phyloP scores from a whole-genome alignment of 495 filamentous ascomycete genomes.

The Lasiosphaeria ovina region DNA sequence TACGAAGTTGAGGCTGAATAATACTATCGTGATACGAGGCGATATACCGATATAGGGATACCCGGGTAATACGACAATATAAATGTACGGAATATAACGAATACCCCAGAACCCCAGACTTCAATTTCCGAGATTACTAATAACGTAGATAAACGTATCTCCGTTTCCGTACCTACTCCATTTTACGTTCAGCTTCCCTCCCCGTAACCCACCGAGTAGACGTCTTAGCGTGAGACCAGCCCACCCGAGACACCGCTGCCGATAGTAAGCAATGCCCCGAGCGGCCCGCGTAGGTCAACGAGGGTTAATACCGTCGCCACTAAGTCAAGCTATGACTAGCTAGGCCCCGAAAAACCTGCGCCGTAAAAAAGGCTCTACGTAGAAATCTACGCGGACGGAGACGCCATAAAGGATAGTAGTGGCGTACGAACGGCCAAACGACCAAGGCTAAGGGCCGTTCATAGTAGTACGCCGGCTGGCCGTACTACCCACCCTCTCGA shows the following conservation, averaged over 20 bases:
- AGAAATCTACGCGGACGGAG: conserved; percentile 7
- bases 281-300: conserved; percentile 1
- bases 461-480: conserved; percentile 3
- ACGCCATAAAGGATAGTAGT: background rate
- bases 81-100: conserved; percentile 9
- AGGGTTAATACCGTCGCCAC: conserved; percentile 4
- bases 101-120: conserved; percentile 1
- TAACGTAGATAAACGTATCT: conserved; percentile 4
- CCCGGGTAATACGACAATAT: conserved; percentile 2
- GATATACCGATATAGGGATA: conserved; percentile 6
- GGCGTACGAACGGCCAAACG: conserved; percentile 1
- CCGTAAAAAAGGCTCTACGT: conserved; percentile 7
- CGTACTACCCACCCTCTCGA: conserved; percentile 1
- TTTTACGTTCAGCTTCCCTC: conserved; percentile 11
- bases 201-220: conserved; percentile 1
- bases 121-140: conserved; percentile 8
- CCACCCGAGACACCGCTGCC: conserved; percentile 1
- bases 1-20: conserved; percentile 5
- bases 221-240: conserved; percentile 2
- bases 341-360: conserved; percentile 6
- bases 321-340: conserved; percentile 5
- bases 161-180: conserved; percentile 3
- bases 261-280: conserved; percentile 5
- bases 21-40: conserved; percentile 5
- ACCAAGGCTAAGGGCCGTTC: conserved; percentile 8